Base-by-base conservation (phyloP, 1,139 yeast species). In the Yamadazyma conglobata region DNA sequence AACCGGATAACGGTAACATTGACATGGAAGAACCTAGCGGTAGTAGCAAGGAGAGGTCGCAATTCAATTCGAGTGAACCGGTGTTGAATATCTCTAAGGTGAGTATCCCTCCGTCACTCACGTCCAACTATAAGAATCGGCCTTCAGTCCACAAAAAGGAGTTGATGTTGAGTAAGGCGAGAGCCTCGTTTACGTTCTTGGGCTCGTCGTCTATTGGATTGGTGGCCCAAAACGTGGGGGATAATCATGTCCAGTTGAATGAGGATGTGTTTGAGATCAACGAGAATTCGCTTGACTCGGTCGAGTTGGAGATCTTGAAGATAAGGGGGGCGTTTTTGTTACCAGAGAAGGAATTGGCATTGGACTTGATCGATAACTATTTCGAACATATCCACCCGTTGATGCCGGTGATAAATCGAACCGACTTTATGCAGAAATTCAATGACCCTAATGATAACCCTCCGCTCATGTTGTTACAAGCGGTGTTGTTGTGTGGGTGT, bases 261-360 rank as follows among this genome's bases (percentile, higher is more conserved):
- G 67, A 63, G 23, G 73, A 67, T 39, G 50, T 66, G 12, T 64
- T 61, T 42, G 71, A 64, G 21, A 39, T 50, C 4, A 46, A 41
- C 13, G 67, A 69, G 27, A 58, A 50, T 28, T 58, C 64, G 11
- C 50, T 80, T 34, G 87, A 79, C 49, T 71, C 79, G 5, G 82
- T 76, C 16, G 91, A 84, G 43, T 65, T 79, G 47, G 84, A 80
- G 48, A 73, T 81, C 32, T 62, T 84, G 42, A 74, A 79, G 47
- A 50, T 79, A 35, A 63, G 84, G 38, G 93, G 93, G 2, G 87
- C 91, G 4, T 83, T 84, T 47, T 57, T 73, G 27, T 54, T 84
- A 24, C 94, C 94, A 1, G 72, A 77, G 16, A 61, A 70, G 26
- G 77, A 72, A 25, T 61, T 82, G 11, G 72, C 85, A 34, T 74